These are phyloP conservation scores for Rosa multiflora DNA, from an alignment of 306 rosid species.

Conservation along the genomic window DNA sequence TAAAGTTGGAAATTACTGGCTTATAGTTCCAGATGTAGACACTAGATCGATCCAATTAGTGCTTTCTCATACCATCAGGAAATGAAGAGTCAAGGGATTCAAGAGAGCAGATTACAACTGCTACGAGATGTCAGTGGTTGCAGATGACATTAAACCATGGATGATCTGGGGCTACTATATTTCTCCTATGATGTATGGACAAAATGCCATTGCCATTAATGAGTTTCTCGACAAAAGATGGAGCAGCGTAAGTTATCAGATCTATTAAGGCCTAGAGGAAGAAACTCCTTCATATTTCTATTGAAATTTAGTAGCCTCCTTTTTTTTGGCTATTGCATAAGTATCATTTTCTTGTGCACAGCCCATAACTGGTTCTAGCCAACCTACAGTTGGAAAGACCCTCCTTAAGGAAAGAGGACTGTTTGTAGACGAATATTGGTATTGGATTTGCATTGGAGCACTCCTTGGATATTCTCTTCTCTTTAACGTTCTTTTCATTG, in stretches of 20 bases:
- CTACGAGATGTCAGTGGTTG: conserved; percentile 36
- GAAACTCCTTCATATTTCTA: neutral
- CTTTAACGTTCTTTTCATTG: conserved; percentile 50
- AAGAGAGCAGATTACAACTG: conserved; percentile 33
- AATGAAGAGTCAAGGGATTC: conserved; percentile 48
- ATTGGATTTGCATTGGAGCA: conserved; percentile 77
- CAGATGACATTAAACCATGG: conserved; percentile 62
- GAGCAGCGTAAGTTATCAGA: conserved; percentile 53
- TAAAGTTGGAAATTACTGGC: neutral
- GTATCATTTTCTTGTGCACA: conserved; percentile 29
- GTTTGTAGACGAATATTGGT: conserved; percentile 61
- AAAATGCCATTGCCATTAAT: conserved; percentile 58
- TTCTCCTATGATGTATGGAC: conserved; percentile 84
- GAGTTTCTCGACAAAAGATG: conserved; percentile 77
- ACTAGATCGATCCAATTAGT: neutral
- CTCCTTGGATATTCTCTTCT: conserved; percentile 62
- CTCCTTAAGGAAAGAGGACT: conserved; percentile 67
- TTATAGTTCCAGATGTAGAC: neutral
- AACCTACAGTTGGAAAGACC: conserved; percentile 63
- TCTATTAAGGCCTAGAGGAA: neutral
- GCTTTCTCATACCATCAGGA: conserved; percentile 34
- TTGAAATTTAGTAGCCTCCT: neutral
- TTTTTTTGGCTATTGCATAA: conserved; percentile 11
- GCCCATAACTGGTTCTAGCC: conserved; percentile 35
- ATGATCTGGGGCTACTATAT: conserved; percentile 67